Evolutionary conservation across 306 rosid species (phyloP).

Genomic region (Dryas alaskensis): DNA sequence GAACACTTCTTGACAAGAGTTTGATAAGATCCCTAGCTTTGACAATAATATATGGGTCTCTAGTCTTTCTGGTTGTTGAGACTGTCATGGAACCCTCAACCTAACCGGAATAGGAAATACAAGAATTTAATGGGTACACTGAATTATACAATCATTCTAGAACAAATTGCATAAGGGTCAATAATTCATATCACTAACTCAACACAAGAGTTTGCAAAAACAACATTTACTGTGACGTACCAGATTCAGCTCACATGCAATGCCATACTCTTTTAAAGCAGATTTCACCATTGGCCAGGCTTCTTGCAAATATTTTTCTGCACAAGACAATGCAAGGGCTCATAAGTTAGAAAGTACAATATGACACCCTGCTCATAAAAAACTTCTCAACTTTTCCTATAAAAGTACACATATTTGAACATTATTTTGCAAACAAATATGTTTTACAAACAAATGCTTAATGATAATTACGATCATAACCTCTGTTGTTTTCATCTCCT

Average conservation of each 20-base stretch:
- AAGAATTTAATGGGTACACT: background rate
- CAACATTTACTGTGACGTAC: constrained; percentile 30
- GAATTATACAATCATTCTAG: background rate
- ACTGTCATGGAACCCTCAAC: constrained; percentile 94
- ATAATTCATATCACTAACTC: background rate
- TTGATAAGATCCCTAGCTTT: constrained; percentile 90
- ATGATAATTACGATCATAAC: no score
- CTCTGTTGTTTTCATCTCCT: no score
- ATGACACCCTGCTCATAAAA: no score
- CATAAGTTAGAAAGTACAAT: background rate
- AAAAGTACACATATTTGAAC: no score
- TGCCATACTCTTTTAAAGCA: constrained; percentile 53
- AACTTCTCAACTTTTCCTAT: no score
- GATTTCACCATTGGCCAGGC: constrained; percentile 71
- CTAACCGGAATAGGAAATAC: constrained; percentile 29
- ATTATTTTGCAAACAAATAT: no score
- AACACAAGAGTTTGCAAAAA: background rate
- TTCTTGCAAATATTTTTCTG: constrained; percentile 76
- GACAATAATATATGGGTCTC: constrained; percentile 77
- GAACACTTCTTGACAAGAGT: constrained; percentile 91
- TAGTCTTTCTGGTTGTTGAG: constrained; percentile 81
- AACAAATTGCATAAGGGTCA: background rate
- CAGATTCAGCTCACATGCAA: constrained; percentile 63
- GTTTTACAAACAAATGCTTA: no score
- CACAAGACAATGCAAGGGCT: constrained; percentile 5